These are phyloP conservation scores for Micromonas pusilla DNA, from an alignment of 139 green algal genomes.

Conservation along the genomic window DNA sequence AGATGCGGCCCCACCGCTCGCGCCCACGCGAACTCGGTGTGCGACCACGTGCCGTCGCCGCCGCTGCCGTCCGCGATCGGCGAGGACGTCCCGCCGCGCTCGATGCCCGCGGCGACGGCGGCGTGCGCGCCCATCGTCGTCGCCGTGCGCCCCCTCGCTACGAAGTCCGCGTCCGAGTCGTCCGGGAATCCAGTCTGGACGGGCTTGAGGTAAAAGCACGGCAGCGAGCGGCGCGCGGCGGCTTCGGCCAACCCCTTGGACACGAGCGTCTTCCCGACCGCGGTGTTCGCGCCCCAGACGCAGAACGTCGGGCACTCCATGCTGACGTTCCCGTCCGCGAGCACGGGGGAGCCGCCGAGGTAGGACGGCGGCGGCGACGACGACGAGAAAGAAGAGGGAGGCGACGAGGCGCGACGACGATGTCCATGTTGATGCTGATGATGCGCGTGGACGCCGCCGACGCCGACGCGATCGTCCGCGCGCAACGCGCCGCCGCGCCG, in stretches of 20 bases:
- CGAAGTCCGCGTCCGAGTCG: slow-evolving; percentile 66
- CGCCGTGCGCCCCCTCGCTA: slow-evolving; percentile 34
- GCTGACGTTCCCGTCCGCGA: background rate
- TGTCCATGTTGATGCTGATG: too few relatives aligned
- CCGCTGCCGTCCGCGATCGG: background rate
- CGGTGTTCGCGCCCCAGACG: slow-evolving; percentile 91
- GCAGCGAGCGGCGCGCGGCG: slow-evolving; percentile 24
- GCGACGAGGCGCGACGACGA: too few relatives aligned
- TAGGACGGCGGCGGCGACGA: too few relatives aligned
- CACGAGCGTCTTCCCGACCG: slow-evolving; percentile 89
- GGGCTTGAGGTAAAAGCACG: slow-evolving; percentile 84
- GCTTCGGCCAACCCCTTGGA: slow-evolving; percentile 61
- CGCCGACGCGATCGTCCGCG: too few relatives aligned
- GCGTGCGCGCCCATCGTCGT: slow-evolving; percentile 6
- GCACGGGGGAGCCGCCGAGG: background rate
- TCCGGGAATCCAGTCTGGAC: slow-evolving; percentile 89
- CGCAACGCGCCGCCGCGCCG: too few relatives aligned
- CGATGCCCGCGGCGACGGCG: background rate
- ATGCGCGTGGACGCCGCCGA: too few relatives aligned
- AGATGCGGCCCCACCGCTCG: slow-evolving; percentile 23
- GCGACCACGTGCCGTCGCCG: background rate
- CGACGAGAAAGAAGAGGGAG: too few relatives aligned
- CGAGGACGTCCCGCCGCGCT: background rate
- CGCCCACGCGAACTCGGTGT: slow-evolving; percentile 30
- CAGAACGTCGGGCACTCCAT: background rate